phyloP scores from a whole-genome alignment of 164 flowering plant species.

The Vitis amurensis region DNA sequence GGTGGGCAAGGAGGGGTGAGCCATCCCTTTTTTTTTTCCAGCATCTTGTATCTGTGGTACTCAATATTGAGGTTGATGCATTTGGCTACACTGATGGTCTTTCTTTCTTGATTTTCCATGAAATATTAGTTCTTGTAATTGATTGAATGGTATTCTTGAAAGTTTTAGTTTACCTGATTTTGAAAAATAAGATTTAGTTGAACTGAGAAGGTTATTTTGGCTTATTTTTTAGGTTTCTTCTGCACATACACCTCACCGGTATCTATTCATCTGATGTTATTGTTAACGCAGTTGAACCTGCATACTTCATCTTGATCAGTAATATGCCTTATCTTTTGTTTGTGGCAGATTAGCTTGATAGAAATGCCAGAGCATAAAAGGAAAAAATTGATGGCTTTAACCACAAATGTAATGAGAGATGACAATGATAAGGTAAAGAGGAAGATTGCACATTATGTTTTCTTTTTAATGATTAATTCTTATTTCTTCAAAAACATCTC shows the following conservation, averaged over 20 bases:
- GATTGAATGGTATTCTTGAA: background rate
- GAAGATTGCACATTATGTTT: background rate
- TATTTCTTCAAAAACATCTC: background rate
- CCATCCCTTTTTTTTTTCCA: background rate
- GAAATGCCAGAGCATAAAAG: constrained; percentile 76
- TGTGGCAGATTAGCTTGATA: constrained; percentile 80
- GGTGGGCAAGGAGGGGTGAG: constrained; percentile 99
- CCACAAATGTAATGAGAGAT: constrained; percentile 83
- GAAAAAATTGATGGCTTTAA: constrained; percentile 58
- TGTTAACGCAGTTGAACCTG: background rate
- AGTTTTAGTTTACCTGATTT: background rate
- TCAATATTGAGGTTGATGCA: background rate
- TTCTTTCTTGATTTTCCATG: background rate
- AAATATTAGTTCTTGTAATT: too few relatives aligned
- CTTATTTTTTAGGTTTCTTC: background rate
- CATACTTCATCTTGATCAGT: background rate
- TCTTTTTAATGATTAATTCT: background rate
- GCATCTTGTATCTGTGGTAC: background rate
- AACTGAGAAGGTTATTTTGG: background rate
- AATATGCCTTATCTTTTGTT: constrained; percentile 6
- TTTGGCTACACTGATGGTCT: background rate
- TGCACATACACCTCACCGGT: background rate
- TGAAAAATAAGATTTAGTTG: background rate
- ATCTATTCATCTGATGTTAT: background rate
- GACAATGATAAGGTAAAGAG: constrained; percentile 79